Conservation (phyloP, 1,139 yeast genomes). For the Yamadazyma aaseri region DNA sequence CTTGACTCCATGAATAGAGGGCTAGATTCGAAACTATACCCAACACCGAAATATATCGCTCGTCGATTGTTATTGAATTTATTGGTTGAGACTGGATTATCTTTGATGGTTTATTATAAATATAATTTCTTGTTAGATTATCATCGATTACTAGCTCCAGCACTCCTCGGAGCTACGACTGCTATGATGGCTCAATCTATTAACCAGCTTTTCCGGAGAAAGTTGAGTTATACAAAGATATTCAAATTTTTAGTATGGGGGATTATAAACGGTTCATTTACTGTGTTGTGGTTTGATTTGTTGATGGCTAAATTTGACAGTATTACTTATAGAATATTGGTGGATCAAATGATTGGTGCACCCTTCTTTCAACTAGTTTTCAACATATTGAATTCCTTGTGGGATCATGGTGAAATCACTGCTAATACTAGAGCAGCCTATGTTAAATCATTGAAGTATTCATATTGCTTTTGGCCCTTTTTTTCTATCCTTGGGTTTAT, state of each 20-base stretch:
- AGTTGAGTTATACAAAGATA: slow-evolving; percentile 40
- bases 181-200: slow-evolving; percentile 60
- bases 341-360: slow-evolving; percentile 58
- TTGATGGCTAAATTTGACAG: slow-evolving; percentile 38
- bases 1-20: slow-evolving; percentile 13
- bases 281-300: slow-evolving; percentile 57
- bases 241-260: slow-evolving; percentile 62
- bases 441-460: slow-evolving; percentile 48
- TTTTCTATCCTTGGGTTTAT: slow-evolving; percentile 52
- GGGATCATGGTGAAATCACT: slow-evolving; percentile 52
- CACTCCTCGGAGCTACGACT: slow-evolving; percentile 46
- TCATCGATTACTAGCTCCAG: slow-evolving; percentile 38
- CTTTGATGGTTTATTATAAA: slow-evolving; percentile 27
- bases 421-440: slow-evolving; percentile 31
- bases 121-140: slow-evolving; percentile 22
- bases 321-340: slow-evolving; percentile 35
- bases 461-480: slow-evolving; percentile 61
- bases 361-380: slow-evolving; percentile 55
- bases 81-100: slow-evolving; percentile 23
- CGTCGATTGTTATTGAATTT: slow-evolving; percentile 18
- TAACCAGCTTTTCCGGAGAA: slow-evolving; percentile 46
- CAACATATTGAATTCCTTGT: slow-evolving; percentile 46
- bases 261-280: slow-evolving; percentile 53
- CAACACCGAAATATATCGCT: slow-evolving; percentile 18
- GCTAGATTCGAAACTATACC: slow-evolving; percentile 20